Evolutionary conservation across 2,329 filamentous ascomycete species (phyloP).

Genomic region (Apiospora pterosperma): DNA sequence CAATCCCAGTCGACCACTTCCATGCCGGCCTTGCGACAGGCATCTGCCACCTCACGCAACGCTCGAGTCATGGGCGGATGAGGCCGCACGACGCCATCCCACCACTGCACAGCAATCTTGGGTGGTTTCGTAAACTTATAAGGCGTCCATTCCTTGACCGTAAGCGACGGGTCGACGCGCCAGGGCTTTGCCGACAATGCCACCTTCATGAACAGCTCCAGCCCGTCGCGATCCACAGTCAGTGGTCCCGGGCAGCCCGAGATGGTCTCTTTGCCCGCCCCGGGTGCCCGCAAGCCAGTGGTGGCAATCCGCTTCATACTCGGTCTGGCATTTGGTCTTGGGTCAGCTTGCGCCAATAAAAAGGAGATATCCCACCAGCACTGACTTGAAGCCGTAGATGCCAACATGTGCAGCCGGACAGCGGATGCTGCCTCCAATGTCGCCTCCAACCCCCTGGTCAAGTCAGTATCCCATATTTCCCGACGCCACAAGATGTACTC

Average conservation of each 20-base stretch:
- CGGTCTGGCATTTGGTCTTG: slow-evolving; percentile 20
- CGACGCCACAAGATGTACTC: not conserved
- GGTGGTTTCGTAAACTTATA: slow-evolving; percentile 17
- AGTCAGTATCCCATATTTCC: not conserved
- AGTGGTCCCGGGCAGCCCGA: slow-evolving; percentile 30
- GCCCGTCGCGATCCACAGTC: slow-evolving; percentile 28
- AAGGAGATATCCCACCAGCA: not conserved
- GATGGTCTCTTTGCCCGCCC: slow-evolving; percentile 33
- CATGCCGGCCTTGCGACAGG: slow-evolving; percentile 6
- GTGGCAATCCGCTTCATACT: slow-evolving; percentile 27
- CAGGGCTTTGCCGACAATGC: slow-evolving; percentile 28
- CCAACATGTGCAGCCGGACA: slow-evolving; percentile 14
- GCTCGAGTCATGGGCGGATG: slow-evolving; percentile 9
- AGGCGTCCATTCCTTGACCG: slow-evolving; percentile 31
- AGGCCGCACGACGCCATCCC: slow-evolving; percentile 1
- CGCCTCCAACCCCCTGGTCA: slow-evolving; percentile 5
- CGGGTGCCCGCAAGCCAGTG: slow-evolving; percentile 22
- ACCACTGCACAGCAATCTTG: slow-evolving; percentile 7
- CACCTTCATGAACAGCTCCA: slow-evolving; percentile 34
- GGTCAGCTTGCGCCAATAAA: not conserved
- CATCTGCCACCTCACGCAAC: slow-evolving; percentile 4
- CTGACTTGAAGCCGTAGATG: slow-evolving; percentile 31
- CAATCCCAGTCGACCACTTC: slow-evolving; percentile 15
- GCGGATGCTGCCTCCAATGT: slow-evolving; percentile 9
- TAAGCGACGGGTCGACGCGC: slow-evolving; percentile 29